A percentile compares a stretch with the other conserved stretches of the same genome.
Conservation (phyloP, 2,329 filamentous ascomycete genomes). For the Aspergillus nomiae region DNA sequence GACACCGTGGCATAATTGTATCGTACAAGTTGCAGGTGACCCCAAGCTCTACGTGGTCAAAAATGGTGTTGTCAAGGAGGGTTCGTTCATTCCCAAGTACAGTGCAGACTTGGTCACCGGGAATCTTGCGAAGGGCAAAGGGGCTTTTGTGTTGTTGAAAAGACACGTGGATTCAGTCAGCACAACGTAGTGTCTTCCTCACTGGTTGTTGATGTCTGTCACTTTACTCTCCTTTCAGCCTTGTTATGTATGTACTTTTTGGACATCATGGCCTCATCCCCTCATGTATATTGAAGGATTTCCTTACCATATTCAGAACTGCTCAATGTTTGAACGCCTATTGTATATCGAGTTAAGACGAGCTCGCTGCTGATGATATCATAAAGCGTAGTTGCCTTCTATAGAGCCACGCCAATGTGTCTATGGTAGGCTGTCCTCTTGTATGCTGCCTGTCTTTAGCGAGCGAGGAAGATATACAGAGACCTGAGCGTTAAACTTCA, state of each 20-base stretch:
- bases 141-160: background rate
- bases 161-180: too few relatives aligned
- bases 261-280: background rate
- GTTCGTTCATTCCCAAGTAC: background rate
- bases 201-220: background rate
- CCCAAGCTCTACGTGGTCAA: background rate
- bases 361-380: background rate
- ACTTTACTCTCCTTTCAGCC: background rate
- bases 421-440: too few relatives aligned
- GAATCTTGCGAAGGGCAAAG: background rate
- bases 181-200: background rate
- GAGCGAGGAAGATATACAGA: background rate
- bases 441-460: background rate
- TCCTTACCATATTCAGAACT: background rate
- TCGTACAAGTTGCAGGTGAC: background rate
- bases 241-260: background rate
- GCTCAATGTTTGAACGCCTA: background rate
- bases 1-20: slow-evolving; percentile 50
- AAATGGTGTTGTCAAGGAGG: background rate
- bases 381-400: background rate
- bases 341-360: background rate
- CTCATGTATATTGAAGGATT: background rate
- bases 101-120: background rate
- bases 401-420: background rate
- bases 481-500: background rate